phyloP scores from a whole-genome alignment of 768 basidiomycete genomes.

The Asterophora parasitica region DNA sequence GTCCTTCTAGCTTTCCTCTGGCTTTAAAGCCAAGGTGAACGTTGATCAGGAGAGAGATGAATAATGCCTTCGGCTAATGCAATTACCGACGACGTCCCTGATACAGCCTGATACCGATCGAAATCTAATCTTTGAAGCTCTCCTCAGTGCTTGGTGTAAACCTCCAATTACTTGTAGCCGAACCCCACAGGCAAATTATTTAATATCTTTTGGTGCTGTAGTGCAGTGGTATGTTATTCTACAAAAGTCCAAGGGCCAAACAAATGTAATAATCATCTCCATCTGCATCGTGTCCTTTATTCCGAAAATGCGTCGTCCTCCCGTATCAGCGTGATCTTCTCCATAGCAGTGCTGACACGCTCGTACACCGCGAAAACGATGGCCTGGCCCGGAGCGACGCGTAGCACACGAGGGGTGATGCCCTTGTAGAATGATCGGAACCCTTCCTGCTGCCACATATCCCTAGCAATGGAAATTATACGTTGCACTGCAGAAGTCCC shows the following conservation, averaged over 20 bases:
- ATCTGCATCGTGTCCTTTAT: conserved; percentile 22
- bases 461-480: conserved; percentile 73
- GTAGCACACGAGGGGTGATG: conserved; percentile 91
- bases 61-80: too few species aligned
- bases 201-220: neutral
- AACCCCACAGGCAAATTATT: neutral
- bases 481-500: conserved; percentile 78
- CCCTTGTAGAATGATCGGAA: conserved; percentile 94
- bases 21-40: neutral
- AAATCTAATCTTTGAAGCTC: conserved; percentile 4
- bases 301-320: conserved; percentile 69
- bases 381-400: conserved; percentile 95
- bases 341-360: conserved; percentile 71
- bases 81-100: neutral
- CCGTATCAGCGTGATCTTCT: conserved; percentile 52
- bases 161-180: too few species aligned
- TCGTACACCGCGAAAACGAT: conserved; percentile 99
- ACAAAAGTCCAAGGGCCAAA: neutral
- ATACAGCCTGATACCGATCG: neutral
- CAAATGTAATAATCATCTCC: neutral
- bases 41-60: neutral
- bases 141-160: too few species aligned
- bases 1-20: neutral
- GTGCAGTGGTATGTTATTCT: neutral
- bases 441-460: conserved; percentile 94